Base-by-base conservation (phyloP, 306 rosid species). In the Quercus glauca region DNA sequence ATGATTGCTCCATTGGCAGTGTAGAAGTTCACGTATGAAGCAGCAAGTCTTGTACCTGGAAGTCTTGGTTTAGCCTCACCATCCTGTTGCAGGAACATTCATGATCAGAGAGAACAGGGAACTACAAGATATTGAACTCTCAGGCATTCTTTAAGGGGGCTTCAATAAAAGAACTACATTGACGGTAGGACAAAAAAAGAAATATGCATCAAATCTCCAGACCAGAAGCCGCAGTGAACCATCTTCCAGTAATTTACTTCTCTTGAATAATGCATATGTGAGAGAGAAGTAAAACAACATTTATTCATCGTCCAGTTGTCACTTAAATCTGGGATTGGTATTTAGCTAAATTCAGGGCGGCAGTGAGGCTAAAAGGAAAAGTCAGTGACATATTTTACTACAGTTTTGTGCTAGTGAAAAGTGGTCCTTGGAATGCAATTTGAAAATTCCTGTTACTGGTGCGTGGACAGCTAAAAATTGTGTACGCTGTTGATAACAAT, bases 1-100 rank as follows among this genome's bases (percentile, higher is more conserved):
- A 93, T 88, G 71, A 95, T 78, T 77, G 84, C 99, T 79, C 92
- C 92, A 71, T 95, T 93, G 49, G 96, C 97, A 84, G 90, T 85
- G 90, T 95, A 95, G 79, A 95, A 95, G 85, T 95, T 3, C 37
- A 89, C 94, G 29, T 95, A 95, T 19, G 97, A 90, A 72, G 99
- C 98, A 51, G 98, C 99, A 73, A 95, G 98, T 86, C 99, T 93
- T 25, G 89, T 79, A 78, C 91, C 88, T 0, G 83, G 31, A 83
- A 80, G 87, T 87, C 98, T 88, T 18, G 83, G 80, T 82, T 89
- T 93, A 58, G 96, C 99, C 61, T 78, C 90, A 6, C 80, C 73
- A 14, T 75, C 92, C 89, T 91, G 85, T 61, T 26, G 71, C 45
- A 69, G 35, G 73, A 57, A 76, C 73, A 76, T 58, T 68, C n/a